Percentiles rank a stretch among this genome's conserved stretches.
phyloP scores from a whole-genome alignment of 306 rosid species.

The Gastrolobium villosum region DNA sequence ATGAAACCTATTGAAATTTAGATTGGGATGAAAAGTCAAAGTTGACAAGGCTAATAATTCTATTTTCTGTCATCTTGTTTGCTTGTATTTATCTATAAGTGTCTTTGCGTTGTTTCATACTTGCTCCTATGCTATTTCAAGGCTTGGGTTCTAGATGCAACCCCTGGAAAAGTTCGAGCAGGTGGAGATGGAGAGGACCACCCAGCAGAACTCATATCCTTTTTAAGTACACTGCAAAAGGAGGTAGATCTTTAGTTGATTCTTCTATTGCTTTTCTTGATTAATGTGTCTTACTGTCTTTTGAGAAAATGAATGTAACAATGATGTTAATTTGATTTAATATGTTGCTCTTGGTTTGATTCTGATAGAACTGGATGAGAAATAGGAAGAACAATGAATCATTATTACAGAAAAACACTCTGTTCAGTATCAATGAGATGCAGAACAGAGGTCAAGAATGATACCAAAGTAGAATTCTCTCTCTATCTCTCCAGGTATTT shows the following conservation, averaged over 20 bases:
- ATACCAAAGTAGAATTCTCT: too few relatives aligned
- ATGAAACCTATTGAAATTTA: neutral
- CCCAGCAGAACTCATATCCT: constrained; percentile 88
- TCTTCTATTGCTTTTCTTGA: constrained; percentile 33
- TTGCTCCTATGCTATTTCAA: constrained; percentile 46
- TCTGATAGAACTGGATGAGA: neutral
- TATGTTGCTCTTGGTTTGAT: constrained; percentile 18
- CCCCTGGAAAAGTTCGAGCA: constrained; percentile 89
- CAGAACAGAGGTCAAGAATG: too few relatives aligned
- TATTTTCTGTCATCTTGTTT: constrained; percentile 38
- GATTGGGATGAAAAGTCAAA: constrained; percentile 2
- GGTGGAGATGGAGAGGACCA: constrained; percentile 98
- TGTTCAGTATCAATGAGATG: too few relatives aligned
- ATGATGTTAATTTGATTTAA: constrained; percentile 37
- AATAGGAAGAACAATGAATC: too few relatives aligned
- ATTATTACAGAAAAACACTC: too few relatives aligned
- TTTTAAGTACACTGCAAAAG: constrained; percentile 72
- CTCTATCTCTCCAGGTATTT: too few relatives aligned
- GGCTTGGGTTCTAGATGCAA: constrained; percentile 97
- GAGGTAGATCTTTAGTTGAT: constrained; percentile 63
- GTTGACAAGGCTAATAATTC: constrained; percentile 16
- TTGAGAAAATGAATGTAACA: constrained; percentile 22
- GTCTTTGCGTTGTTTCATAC: constrained; percentile 41
- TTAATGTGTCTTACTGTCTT: constrained; percentile 26
- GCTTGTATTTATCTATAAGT: constrained; percentile 6